phyloP scores from a whole-genome alignment of 306 rosid species.

The Alnus rubra region DNA sequence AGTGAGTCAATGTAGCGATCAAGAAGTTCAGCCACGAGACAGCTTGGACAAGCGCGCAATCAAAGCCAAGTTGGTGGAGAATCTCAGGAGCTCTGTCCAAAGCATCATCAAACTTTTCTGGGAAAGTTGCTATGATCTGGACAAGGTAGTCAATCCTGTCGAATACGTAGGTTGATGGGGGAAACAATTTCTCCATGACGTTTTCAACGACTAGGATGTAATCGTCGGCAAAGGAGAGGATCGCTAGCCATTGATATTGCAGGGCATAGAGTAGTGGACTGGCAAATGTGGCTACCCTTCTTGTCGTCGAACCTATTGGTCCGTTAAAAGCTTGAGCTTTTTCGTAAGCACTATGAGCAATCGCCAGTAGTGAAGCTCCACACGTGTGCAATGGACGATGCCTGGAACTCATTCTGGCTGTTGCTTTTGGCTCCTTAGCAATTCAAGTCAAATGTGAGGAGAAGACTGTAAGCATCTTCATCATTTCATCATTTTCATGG shows the following conservation, averaged over 20 bases:
- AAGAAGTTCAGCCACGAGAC: slow-evolving; percentile 45
- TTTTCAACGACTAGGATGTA: slow-evolving; percentile 40
- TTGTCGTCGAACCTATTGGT: slow-evolving; percentile 49
- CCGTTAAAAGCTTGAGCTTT: slow-evolving; percentile 52
- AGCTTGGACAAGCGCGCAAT: slow-evolving; percentile 41
- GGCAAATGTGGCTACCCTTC: slow-evolving; percentile 30
- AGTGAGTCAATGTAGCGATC: slow-evolving; percentile 32
- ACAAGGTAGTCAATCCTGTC: slow-evolving; percentile 57
- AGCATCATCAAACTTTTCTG: slow-evolving; percentile 48
- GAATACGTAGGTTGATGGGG: slow-evolving; percentile 47
- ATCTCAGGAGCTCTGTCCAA: slow-evolving; percentile 34
- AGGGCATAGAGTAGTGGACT: slow-evolving; percentile 42
- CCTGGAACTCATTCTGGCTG: slow-evolving; percentile 41
- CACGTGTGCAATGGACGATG: slow-evolving; percentile 61
- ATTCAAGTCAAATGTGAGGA: slow-evolving; percentile 1
- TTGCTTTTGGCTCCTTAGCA: slow-evolving; percentile 36
- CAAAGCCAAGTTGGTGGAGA: slow-evolving; percentile 35
- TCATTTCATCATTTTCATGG: neutral
- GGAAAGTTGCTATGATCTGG: slow-evolving; percentile 31
- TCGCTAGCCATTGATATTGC: slow-evolving; percentile 41
- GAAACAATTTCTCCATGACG: slow-evolving; percentile 47
- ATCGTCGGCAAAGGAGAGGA: slow-evolving; percentile 59
- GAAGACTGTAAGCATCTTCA: neutral
- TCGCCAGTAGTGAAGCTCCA: slow-evolving; percentile 50
- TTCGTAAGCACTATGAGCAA: slow-evolving; percentile 35